Evolutionary conservation across 2,329 filamentous ascomycete genomes (phyloP).

Genomic region (Colletotrichum euphorbiae): DNA sequence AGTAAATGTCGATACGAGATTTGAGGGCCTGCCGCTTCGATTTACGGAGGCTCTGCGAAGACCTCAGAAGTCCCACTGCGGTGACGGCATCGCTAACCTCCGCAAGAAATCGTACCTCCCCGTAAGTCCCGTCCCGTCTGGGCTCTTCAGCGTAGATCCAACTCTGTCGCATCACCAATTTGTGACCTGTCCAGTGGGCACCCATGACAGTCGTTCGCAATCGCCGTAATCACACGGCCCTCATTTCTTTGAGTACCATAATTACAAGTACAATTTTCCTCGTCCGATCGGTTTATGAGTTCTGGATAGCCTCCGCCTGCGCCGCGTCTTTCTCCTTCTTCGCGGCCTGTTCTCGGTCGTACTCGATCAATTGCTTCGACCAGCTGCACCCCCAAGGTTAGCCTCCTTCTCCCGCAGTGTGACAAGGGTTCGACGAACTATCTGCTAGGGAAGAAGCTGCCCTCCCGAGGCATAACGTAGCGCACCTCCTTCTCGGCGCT

Average conservation of each 20-base stretch:
- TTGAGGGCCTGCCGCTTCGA: too few species aligned
- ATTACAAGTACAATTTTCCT: slow-evolving; percentile 38
- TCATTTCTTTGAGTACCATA: slow-evolving; percentile 38
- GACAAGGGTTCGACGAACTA: slow-evolving; percentile 67
- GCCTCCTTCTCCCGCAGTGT: not conserved
- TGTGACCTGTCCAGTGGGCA: too few species aligned
- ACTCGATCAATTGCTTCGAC: slow-evolving; percentile 59
- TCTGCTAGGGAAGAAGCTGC: slow-evolving; percentile 86
- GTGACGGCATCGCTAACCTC: too few species aligned
- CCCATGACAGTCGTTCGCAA: slow-evolving; percentile 19
- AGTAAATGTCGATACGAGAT: too few species aligned
- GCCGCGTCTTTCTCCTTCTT: slow-evolving; percentile 47
- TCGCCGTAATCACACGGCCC: slow-evolving; percentile 28
- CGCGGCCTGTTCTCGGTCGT: slow-evolving; percentile 56
- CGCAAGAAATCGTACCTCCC: too few species aligned
- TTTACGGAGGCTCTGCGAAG: too few species aligned
- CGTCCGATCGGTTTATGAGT: slow-evolving; percentile 31
- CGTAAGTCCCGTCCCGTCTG: too few species aligned
- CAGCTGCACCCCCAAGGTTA: slow-evolving; percentile 50
- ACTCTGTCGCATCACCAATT: too few species aligned
- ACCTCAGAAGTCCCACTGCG: too few species aligned
- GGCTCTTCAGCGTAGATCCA: too few species aligned
- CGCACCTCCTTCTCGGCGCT: slow-evolving; percentile 81
- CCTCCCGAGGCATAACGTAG: slow-evolving; percentile 79
- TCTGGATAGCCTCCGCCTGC: slow-evolving; percentile 38